Evolutionary conservation across 1,139 yeast genomes (phyloP).

Genomic region (Geotrichum cucujoidarum): DNA sequence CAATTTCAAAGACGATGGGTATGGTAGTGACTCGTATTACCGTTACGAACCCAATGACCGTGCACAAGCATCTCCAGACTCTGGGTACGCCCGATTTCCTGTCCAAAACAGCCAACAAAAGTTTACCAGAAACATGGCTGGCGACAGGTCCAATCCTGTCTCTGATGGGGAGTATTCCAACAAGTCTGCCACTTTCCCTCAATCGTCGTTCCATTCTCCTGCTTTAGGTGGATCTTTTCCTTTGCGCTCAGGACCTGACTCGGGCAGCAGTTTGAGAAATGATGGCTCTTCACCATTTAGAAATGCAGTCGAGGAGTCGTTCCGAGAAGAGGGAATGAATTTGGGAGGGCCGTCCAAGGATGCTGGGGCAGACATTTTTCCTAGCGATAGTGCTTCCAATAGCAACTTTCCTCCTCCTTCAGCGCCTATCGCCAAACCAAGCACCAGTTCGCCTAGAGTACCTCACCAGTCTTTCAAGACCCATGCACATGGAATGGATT

Average conservation of each 20-base stretch:
- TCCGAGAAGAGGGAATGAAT: no score
- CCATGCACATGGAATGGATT: background rate
- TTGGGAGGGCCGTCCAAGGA: no score
- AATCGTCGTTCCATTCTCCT: background rate
- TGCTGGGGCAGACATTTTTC: background rate
- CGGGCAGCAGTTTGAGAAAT: background rate
- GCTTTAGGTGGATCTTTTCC: background rate
- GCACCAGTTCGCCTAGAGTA: no score
- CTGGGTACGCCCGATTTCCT: slow-evolving; percentile 9
- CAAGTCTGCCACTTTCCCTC: background rate
- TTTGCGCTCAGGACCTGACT: background rate
- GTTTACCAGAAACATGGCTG: background rate
- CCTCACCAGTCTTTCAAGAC: background rate
- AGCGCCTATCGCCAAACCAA: background rate
- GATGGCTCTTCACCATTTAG: background rate
- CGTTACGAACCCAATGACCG: slow-evolving; percentile 11
- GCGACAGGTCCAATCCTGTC: slow-evolving; percentile 1
- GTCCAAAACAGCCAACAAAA: background rate
- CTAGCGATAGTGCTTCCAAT: background rate
- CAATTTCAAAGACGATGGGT: slow-evolving; percentile 11
- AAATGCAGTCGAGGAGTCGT: no score
- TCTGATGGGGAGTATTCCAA: slow-evolving; percentile 12
- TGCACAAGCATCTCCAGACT: slow-evolving; percentile 16
- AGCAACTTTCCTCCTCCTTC: background rate
- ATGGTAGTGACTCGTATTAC: slow-evolving; percentile 14